Evolutionary conservation across 352 stramenopile genomes (phyloP).

Genomic region (Phytophthora litchii): DNA sequence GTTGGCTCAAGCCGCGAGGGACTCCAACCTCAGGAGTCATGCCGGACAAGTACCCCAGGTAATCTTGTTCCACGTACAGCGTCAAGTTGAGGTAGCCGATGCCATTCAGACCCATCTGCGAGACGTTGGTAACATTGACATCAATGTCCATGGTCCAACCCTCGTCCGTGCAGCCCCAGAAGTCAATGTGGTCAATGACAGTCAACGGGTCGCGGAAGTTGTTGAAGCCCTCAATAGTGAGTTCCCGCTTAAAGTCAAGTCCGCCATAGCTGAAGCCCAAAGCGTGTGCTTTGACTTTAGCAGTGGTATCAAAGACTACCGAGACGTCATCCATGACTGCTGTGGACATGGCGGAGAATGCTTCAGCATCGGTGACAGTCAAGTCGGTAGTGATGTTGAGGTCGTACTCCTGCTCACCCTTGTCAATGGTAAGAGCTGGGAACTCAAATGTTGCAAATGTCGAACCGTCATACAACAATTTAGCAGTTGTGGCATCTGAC

Average conservation of each 20-base stretch:
- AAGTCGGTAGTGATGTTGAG: constrained; percentile 41
- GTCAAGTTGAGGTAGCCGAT: constrained; percentile 73
- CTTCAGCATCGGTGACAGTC: constrained; percentile 43
- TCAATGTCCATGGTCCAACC: constrained; percentile 59
- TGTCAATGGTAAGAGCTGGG: constrained; percentile 51
- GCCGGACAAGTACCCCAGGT: constrained; percentile 62
- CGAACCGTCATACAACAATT: constrained; percentile 48
- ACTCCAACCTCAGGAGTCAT: constrained; percentile 43
- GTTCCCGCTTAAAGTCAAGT: constrained; percentile 58
- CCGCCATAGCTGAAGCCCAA: constrained; percentile 60
- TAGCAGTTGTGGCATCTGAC: constrained; percentile 51
- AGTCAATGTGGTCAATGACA: constrained; percentile 61
- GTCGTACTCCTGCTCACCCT: constrained; percentile 41
- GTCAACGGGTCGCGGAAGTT: constrained; percentile 59
- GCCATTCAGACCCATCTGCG: constrained; percentile 56
- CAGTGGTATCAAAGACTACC: constrained; percentile 49
- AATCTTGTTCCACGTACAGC: constrained; percentile 62
- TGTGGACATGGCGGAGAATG: constrained; percentile 52
- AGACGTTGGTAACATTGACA: constrained; percentile 60
- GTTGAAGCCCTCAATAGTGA: constrained; percentile 56
- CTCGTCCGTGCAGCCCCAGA: constrained; percentile 43
- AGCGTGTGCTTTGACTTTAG: constrained; percentile 50
- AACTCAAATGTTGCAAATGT: constrained; percentile 56
- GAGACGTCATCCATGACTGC: constrained; percentile 45
- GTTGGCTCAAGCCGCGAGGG: constrained; percentile 44